Conservation (phyloP, 2,329 filamentous ascomycete species). For the Alternaria infectoria region DNA sequence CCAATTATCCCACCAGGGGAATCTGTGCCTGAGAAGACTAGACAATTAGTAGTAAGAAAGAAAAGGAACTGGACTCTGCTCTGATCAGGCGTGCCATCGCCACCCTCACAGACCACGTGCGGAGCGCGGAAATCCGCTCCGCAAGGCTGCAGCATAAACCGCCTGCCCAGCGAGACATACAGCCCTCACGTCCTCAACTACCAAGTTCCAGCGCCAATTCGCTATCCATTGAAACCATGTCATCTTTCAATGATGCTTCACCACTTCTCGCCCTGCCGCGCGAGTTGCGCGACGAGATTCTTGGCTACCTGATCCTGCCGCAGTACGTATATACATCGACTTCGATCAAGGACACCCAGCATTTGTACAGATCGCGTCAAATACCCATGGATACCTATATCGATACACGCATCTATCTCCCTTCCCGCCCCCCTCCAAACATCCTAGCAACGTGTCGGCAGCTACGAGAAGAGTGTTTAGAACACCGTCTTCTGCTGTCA, state of each 20-base stretch:
- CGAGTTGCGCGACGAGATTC: constrained; percentile 37
- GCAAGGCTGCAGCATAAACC: not conserved
- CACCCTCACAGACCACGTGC: not conserved
- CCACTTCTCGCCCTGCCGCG: constrained; percentile 30
- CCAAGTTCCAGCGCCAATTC: not conserved
- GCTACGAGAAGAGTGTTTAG: constrained; percentile 32
- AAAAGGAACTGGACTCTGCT: not conserved
- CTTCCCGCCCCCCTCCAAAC: constrained; percentile 24
- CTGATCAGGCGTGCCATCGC: not conserved
- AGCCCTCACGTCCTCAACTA: not conserved
- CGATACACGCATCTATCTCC: constrained; percentile 39
- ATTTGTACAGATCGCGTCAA: constrained; percentile 14
- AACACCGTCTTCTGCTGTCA: constrained; percentile 21
- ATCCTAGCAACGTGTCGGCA: constrained; percentile 35
- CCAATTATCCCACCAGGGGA: not conserved
- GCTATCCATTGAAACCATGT: not conserved
- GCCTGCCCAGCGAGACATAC: not conserved
- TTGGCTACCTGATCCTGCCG: constrained; percentile 25
- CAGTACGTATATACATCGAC: constrained; percentile 33
- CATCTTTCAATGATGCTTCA: not conserved
- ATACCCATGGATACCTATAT: constrained; percentile 19
- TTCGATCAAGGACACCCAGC: constrained; percentile 12
- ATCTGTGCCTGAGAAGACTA: not conserved
- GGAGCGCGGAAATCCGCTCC: constrained; percentile 5
- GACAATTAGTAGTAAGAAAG: not conserved